A percentile compares a stretch with the other conserved stretches of the same genome.
Evolutionary conservation across 306 rosid species (phyloP).

Genomic region (Cotoneaster glaucophyllus): DNA sequence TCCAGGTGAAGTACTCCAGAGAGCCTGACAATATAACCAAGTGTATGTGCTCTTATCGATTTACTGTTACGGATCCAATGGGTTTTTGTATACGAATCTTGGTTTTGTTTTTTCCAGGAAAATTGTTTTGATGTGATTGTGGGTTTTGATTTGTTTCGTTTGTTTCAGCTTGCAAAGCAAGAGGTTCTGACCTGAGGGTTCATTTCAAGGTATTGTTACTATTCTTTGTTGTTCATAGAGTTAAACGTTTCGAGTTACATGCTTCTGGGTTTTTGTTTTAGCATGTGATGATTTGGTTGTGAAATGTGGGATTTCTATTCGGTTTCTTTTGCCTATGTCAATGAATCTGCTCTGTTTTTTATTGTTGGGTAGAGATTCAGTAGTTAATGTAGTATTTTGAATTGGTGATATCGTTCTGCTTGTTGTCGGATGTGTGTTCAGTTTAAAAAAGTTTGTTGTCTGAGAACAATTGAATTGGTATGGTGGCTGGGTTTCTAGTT

Average conservation of each 20-base stretch:
- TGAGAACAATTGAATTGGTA: not conserved
- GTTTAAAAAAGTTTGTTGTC: not conserved
- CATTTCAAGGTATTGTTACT: slow-evolving; percentile 73
- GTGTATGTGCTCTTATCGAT: slow-evolving; percentile 29
- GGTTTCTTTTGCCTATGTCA: too few species aligned
- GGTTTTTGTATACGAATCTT: not conserved
- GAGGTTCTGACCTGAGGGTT: slow-evolving; percentile 86
- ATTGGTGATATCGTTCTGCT: not conserved
- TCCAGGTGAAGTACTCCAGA: slow-evolving; percentile 89
- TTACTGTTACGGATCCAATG: not conserved
- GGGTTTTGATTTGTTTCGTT: not conserved
- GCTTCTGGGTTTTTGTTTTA: not conserved
- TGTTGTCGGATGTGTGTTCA: not conserved
- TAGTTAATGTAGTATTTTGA: not conserved
- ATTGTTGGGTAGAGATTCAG: not conserved
- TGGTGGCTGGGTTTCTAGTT: not conserved
- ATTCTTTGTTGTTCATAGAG: not conserved
- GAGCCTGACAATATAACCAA: slow-evolving; percentile 89
- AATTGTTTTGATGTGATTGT: not conserved
- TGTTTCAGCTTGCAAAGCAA: slow-evolving; percentile 83
- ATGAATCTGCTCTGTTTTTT: not conserved
- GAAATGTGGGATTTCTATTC: not conserved
- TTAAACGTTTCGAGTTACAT: not conserved
- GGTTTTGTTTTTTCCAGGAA: not conserved
- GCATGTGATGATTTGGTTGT: not conserved